phyloP scores from a whole-genome alignment of 1,284 basidiomycete species.

The Sporisorium scitamineum region DNA sequence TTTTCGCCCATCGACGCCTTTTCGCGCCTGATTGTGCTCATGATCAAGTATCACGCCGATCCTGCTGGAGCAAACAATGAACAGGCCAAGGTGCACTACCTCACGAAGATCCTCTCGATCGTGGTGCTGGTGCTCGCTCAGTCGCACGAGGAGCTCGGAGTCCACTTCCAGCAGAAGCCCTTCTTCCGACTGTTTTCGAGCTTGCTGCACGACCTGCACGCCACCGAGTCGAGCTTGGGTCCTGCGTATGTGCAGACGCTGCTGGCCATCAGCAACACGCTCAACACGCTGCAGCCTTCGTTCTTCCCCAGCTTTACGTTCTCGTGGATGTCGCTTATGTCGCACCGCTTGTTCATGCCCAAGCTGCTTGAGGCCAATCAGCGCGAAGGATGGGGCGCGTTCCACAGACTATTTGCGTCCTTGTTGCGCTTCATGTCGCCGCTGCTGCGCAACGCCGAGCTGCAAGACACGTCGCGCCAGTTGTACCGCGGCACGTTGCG shows the following conservation, averaged over 20 bases:
- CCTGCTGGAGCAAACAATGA: constrained; percentile 85
- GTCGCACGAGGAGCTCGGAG: constrained; percentile 91
- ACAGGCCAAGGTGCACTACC: constrained; percentile 93
- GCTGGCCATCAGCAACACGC: constrained; percentile 87
- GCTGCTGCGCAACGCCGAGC: constrained; percentile 84
- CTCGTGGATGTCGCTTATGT: constrained; percentile 96
- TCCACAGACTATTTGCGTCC: constrained; percentile 91
- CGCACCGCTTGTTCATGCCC: constrained; percentile 97
- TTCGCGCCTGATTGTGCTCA: constrained; percentile 93
- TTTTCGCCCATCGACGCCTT: constrained; percentile 96
- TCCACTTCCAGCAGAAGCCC: constrained; percentile 93
- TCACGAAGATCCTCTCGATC: constrained; percentile 97
- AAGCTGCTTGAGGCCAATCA: constrained; percentile 87
- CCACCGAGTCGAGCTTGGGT: constrained; percentile 83
- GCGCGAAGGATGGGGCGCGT: constrained; percentile 92
- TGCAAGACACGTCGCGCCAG: constrained; percentile 85
- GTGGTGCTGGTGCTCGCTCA: constrained; percentile 95
- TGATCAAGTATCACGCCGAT: constrained; percentile 99
- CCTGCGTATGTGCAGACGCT: constrained; percentile 89
- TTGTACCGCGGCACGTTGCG: constrained; percentile 93
- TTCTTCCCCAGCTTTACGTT: constrained; percentile 99
- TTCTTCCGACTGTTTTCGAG: constrained; percentile 99
- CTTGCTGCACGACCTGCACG: constrained; percentile 88
- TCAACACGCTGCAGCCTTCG: constrained; percentile 93
- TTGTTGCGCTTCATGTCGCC: constrained; percentile 93